Percentiles rank a stretch among this genome's conserved stretches.
phyloP scores from a whole-genome alignment of 2,329 filamentous ascomycete species.

The Aureobasidium namibiae region DNA sequence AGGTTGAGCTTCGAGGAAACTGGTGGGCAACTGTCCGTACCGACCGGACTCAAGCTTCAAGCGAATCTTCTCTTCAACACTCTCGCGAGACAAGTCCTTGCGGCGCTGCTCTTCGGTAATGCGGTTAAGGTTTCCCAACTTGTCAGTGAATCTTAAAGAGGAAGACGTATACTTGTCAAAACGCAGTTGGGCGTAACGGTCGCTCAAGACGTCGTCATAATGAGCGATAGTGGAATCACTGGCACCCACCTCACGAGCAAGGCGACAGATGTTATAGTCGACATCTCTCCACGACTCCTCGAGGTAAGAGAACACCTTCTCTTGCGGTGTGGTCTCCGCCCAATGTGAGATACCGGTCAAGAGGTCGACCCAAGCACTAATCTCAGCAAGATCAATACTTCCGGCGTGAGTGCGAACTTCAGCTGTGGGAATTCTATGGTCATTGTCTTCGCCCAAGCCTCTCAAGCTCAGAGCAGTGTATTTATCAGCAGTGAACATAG shows the following conservation, averaged over 20 bases:
- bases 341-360: background rate
- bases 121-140: background rate
- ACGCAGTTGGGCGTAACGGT: background rate
- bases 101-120: background rate
- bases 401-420: background rate
- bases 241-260: background rate
- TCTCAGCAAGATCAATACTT: background rate
- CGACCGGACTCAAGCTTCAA: constrained; percentile 6
- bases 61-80: background rate
- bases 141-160: background rate
- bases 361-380: background rate
- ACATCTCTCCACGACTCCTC: background rate
- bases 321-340: background rate
- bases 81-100: background rate
- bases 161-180: background rate
- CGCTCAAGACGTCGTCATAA: background rate
- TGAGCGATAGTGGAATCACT: background rate
- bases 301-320: background rate
- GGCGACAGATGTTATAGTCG: background rate
- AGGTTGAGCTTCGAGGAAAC: background rate
- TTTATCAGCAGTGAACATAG: background rate
- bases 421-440: background rate
- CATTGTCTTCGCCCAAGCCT: background rate
- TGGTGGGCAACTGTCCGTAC: background rate
- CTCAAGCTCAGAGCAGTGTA: background rate